Evolutionary conservation across 306 rosid genomes (phyloP).

Genomic region (Morella rubra): DNA sequence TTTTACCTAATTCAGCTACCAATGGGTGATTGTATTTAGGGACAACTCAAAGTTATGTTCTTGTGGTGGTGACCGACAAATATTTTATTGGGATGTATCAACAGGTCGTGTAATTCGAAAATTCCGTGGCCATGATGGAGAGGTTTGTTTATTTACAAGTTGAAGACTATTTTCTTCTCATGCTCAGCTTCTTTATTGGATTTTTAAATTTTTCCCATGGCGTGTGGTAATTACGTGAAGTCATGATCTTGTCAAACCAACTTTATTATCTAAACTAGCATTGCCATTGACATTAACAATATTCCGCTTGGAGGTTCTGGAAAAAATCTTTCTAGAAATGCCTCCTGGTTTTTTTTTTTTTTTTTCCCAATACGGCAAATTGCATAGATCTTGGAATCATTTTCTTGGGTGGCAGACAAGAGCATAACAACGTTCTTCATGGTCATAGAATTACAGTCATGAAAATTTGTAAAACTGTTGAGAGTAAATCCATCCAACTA

Average conservation of each 20-base stretch:
- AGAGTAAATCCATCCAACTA: no score
- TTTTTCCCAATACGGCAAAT: background rate
- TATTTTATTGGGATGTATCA: constrained; percentile 90
- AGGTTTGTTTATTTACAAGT: constrained; percentile 29
- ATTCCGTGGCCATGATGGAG: constrained; percentile 89
- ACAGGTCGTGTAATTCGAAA: constrained; percentile 80
- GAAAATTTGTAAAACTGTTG: no score
- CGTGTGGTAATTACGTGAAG: background rate
- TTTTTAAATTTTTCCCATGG: background rate
- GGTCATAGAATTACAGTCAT: background rate
- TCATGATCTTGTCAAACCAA: background rate
- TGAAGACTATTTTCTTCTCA: background rate
- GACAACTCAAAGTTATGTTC: constrained; percentile 86
- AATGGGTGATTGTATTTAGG: constrained; percentile 32
- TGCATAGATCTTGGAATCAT: background rate
- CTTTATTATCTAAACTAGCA: background rate
- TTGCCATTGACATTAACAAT: background rate
- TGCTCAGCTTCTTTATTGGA: background rate
- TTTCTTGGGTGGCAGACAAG: no score
- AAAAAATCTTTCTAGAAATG: background rate
- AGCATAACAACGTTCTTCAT: no score
- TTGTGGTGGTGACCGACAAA: constrained; percentile 84
- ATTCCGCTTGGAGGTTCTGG: background rate
- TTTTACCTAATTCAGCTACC: background rate
- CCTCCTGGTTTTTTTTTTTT: background rate